Percentiles rank a stretch among this genome's conserved stretches.
These are phyloP conservation scores for Isabelozyma heimii DNA, from an alignment of 805 yeast species.

Conservation along the genomic window DNA sequence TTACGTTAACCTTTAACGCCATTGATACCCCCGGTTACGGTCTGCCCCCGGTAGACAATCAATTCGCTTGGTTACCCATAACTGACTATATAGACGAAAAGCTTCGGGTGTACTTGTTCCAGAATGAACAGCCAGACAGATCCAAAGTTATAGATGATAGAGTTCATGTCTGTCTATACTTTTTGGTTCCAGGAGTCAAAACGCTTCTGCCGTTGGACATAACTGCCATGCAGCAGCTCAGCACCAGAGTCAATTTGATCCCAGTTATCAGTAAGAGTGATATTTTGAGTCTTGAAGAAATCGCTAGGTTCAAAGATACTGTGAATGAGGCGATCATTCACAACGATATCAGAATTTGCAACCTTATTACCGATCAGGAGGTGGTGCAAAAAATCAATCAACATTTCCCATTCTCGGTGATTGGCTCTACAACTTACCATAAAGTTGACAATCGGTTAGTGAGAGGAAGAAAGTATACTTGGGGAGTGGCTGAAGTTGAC, in stretches of 20 bases:
- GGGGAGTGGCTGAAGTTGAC: conserved; percentile 89
- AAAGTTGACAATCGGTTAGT: conserved; percentile 41
- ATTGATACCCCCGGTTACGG: conserved; percentile 77
- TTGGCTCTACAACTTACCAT: conserved; percentile 55
- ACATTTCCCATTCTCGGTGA: conserved; percentile 66
- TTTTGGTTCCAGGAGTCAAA: conserved; percentile 67
- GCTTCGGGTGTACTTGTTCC: conserved; percentile 61
- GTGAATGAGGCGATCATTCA: conserved; percentile 20
- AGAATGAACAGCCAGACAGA: conserved; percentile 54
- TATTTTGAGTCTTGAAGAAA: conserved; percentile 24
- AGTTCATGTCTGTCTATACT: conserved; percentile 83
- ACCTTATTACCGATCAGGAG: conserved; percentile 25
- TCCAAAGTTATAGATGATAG: conserved; percentile 50
- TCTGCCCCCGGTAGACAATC: conserved; percentile 49
- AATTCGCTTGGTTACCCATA: conserved; percentile 39
- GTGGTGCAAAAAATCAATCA: conserved; percentile 29
- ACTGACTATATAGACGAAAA: conserved; percentile 78
- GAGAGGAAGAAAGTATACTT: conserved; percentile 72
- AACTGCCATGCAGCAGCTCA: conserved; percentile 31
- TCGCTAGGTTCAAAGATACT: conserved; percentile 19
- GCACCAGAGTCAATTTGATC: conserved; percentile 33
- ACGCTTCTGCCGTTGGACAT: conserved; percentile 40
- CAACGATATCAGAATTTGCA: conserved; percentile 29
- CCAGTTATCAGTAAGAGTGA: conserved; percentile 41
- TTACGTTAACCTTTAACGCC: conserved; percentile 56